These are phyloP conservation scores for Tricholoma sp. DNA, from an alignment of 768 basidiomycete genomes.

Conservation along the genomic window DNA sequence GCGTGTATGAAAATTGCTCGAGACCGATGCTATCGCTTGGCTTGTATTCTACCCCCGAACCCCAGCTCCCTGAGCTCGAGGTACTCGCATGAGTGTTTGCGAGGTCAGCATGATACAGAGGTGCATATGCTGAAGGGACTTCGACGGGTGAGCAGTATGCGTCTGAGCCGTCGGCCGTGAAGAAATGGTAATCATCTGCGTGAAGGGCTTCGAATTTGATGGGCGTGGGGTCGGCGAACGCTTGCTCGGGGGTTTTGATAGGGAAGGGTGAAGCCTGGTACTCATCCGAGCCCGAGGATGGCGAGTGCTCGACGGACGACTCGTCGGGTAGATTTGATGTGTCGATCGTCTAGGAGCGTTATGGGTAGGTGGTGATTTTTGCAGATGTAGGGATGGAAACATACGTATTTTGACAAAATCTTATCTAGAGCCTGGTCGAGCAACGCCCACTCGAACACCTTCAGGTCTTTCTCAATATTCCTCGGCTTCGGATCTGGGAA, in stretches of 20 bases:
- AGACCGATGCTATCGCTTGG: constrained; percentile 1
- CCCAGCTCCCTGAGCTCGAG: constrained; percentile 19
- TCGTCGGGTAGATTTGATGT: constrained; percentile 31
- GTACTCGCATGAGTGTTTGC: constrained; percentile 16
- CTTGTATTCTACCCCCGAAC: constrained; percentile 11
- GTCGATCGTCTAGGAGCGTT: constrained; percentile 38
- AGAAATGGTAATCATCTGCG: constrained; percentile 19
- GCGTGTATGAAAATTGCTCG: constrained; percentile 11
- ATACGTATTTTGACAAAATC: constrained; percentile 80
- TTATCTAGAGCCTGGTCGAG: constrained; percentile 73
- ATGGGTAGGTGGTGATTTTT: background rate
- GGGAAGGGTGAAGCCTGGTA: constrained; percentile 11
- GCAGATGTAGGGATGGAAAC: constrained; percentile 19
- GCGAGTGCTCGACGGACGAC: constrained; percentile 28
- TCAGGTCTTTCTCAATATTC: constrained; percentile 96
- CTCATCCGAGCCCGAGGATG: constrained; percentile 18
- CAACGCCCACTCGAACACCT: constrained; percentile 74
- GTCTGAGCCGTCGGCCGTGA: constrained; percentile 21
- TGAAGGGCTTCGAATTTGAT: constrained; percentile 22
- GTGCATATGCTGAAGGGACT: constrained; percentile 7
- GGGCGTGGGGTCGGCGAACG: constrained; percentile 11
- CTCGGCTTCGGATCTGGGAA: constrained; percentile 92
- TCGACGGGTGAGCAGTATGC: constrained; percentile 30
- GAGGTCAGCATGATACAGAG: constrained; percentile 9
- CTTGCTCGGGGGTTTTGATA: constrained; percentile 10